Percentiles rank a stretch among this genome's conserved stretches.
phyloP scores from a whole-genome alignment of 805 yeast genomes.

The Saccharomycopsis capsularis region DNA sequence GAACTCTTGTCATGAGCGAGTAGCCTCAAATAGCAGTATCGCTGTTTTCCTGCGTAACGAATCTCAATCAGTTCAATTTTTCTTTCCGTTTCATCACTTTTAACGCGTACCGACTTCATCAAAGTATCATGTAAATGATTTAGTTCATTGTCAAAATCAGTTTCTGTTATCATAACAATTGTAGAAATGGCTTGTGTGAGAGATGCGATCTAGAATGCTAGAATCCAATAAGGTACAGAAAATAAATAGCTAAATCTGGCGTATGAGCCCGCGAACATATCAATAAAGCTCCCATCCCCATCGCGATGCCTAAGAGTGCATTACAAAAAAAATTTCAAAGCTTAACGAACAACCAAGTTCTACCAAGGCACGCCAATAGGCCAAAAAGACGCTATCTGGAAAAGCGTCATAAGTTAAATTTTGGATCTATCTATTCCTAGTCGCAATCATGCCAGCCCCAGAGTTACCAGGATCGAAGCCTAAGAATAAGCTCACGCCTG shows the following conservation, averaged over 20 bases:
- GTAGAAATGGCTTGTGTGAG: too few species aligned
- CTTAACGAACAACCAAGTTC: background rate
- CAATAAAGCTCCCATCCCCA: background rate
- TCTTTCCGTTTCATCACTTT: background rate
- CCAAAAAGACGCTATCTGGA: background rate
- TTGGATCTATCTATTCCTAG: too few species aligned
- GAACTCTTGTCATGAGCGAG: background rate
- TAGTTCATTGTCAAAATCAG: background rate
- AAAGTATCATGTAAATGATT: background rate
- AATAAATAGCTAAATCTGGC: too few species aligned
- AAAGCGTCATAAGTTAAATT: too few species aligned
- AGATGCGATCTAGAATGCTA: too few species aligned
- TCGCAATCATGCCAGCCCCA: constrained; percentile 9
- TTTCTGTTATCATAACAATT: background rate
- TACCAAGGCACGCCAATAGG: background rate
- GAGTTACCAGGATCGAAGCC: constrained; percentile 1
- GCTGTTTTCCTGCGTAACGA: background rate
- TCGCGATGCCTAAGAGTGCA: background rate
- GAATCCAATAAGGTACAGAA: too few species aligned
- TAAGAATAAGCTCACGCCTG: constrained; percentile 42
- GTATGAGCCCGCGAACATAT: too few species aligned
- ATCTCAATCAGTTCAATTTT: background rate
- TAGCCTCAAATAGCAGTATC: background rate
- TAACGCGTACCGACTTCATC: background rate
- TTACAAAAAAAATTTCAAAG: background rate